Conservation (phyloP, 176 grass and related monocot genomes). For the Poa pratensis region DNA sequence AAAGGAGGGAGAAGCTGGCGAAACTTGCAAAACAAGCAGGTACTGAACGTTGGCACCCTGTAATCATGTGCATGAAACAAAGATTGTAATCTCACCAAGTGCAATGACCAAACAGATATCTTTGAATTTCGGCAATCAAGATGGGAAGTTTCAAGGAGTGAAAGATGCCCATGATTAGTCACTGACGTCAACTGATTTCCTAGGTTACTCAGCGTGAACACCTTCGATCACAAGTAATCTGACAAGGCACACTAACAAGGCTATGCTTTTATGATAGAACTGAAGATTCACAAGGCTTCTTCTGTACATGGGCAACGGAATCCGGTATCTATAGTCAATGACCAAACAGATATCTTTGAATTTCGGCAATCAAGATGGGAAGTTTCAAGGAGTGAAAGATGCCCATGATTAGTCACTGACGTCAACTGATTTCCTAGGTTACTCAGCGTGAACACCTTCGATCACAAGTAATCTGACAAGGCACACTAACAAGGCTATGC, state of each 20-base stretch:
- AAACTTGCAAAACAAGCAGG: slow-evolving; percentile 52
- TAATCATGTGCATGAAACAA: slow-evolving; percentile 35
- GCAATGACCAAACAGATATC: slow-evolving; percentile 15
- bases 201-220: neutral
- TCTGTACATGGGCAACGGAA: slow-evolving; percentile 42
- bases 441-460: neutral
- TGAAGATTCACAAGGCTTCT: slow-evolving; percentile 16
- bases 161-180: slow-evolving; percentile 35
- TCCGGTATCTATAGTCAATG: neutral
- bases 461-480: slow-evolving; percentile 8
- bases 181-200: neutral
- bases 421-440: neutral
- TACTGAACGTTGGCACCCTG: slow-evolving; percentile 40
- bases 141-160: neutral
- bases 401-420: slow-evolving; percentile 36
- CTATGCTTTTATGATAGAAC: slow-evolving; percentile 36
- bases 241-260: slow-evolving; percentile 20
- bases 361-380: slow-evolving; percentile 5
- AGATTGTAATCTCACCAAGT: slow-evolving; percentile 22
- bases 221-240: neutral
- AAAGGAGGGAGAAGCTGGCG: slow-evolving; percentile 29
- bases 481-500: slow-evolving; percentile 23
- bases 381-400: neutral
- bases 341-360: slow-evolving; percentile 20
- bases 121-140: slow-evolving; percentile 30